Conservation (phyloP, 2,329 filamentous ascomycete species). For the Fusarium sp. region DNA sequence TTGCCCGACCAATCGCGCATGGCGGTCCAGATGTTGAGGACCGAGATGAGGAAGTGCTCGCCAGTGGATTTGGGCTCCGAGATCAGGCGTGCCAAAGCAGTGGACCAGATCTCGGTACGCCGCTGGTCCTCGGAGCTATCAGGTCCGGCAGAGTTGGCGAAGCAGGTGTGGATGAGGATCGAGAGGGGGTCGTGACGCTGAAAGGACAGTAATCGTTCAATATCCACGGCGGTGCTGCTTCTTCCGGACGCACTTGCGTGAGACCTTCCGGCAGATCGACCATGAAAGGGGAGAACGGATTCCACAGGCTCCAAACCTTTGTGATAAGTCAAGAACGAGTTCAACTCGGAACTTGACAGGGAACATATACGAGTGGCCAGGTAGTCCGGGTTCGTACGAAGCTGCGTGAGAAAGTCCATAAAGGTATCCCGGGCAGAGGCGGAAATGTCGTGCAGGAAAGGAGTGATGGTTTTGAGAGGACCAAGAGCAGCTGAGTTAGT, state of each 20-base stretch:
- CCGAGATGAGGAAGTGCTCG: conserved; percentile 83
- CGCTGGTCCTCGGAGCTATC: conserved; percentile 84
- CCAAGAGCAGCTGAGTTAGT: conserved; percentile 54
- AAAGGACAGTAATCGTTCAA: conserved; percentile 88
- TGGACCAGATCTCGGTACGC: conserved; percentile 88
- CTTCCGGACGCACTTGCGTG: conserved; percentile 59
- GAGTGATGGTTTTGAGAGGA: conserved; percentile 57
- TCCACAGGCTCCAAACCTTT: conserved; percentile 84
- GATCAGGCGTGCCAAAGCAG: conserved; percentile 85
- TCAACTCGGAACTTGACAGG: conserved; percentile 80
- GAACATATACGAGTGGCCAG: conserved; percentile 84
- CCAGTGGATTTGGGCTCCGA: conserved; percentile 79
- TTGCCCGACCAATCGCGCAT: conserved; percentile 92
- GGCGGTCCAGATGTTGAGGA: conserved; percentile 88
- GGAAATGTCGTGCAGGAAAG: conserved; percentile 80
- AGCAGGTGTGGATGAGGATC: conserved; percentile 87
- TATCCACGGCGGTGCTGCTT: conserved; percentile 67
- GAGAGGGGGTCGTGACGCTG: conserved; percentile 89
- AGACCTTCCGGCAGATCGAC: conserved; percentile 60
- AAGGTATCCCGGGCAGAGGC: conserved; percentile 80
- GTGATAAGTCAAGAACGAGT: conserved; percentile 81
- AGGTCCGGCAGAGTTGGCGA: conserved; percentile 85
- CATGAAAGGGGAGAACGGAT: conserved; percentile 81
- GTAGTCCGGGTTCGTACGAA: conserved; percentile 89
- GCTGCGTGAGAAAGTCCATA: conserved; percentile 81